Base-by-base conservation (phyloP, 1,139 yeast genomes). In the Protomyces inundatus region DNA sequence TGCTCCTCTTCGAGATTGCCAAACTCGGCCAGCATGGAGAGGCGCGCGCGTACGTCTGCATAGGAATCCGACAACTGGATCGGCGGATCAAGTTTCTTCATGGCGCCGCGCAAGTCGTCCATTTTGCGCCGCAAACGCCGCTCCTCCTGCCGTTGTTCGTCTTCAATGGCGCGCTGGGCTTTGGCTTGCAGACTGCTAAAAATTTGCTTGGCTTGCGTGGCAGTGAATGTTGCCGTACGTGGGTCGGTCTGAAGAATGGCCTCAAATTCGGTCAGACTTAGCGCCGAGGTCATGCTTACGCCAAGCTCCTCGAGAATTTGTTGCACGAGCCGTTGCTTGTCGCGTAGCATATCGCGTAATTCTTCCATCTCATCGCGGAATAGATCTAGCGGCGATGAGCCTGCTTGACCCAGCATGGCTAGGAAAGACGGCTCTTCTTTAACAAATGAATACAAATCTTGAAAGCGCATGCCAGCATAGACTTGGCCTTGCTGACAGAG, bases 341-440 rank as follows among this genome's bases (percentile, higher is more conserved):
- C 82, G 67, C 81, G 81, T 54, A 87, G 71, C 2, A 79, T 72
- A 65, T 85, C 82, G 40, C 80, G 80, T 70, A 84, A 83, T 64
- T 83, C 86, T 69, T 87, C 91, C 1, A 87, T 80, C 0, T 82
- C 72, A 73, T 91, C 97, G 84, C 90, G 82, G 70, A 88, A 89
- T 54, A 89, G 75, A 67, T 90, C 96, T 45, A 87, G 72, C 0
- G 96, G 88, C 0, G 85, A 80, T 0, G 97, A 90, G 0, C 97
- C 97, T 53, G 83, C 80, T 66, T 91, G 80, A 0, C 96, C 96
- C 66, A 90, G 80, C 52, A 90, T 70, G 32, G 81, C 84, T 14
- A 81, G 72, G 71, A 87, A 90, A 16, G 84, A 77, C 61, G 78
- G 80, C 66, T 87, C 87, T 36, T 82, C 80, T 68, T 83, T 84